These are phyloP conservation scores for Arabidopsis thaliana DNA, from an alignment of 345 rosid species.

Conservation along the genomic window DNA sequence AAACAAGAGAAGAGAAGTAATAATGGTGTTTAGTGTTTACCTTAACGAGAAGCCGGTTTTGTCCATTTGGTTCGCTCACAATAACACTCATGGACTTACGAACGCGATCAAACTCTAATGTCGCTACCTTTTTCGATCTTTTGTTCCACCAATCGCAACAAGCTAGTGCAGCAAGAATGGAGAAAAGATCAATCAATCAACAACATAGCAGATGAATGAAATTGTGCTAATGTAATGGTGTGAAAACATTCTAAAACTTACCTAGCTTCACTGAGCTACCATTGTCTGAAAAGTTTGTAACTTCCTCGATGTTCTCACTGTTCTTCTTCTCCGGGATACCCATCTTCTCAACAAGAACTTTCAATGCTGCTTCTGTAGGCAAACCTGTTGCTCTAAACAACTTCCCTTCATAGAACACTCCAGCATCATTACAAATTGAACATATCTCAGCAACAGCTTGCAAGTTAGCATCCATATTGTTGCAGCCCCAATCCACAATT, in stretches of 20 bases:
- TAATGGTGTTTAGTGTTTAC: slow-evolving; percentile 45
- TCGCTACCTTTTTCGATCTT: slow-evolving; percentile 72
- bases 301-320: slow-evolving; percentile 53
- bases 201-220: not conserved
- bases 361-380: slow-evolving; percentile 97
- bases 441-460: slow-evolving; percentile 84
- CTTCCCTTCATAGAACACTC: slow-evolving; percentile 71
- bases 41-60: slow-evolving; percentile 82
- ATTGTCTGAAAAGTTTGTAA: slow-evolving; percentile 65
- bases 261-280: slow-evolving; percentile 69
- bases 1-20: not conserved
- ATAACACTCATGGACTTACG: slow-evolving; percentile 92
- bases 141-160: slow-evolving; percentile 87
- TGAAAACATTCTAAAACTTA: slow-evolving; percentile 39
- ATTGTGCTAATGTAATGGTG: not conserved
- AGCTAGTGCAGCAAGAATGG: slow-evolving; percentile 46
- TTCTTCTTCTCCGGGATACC: slow-evolving; percentile 67
- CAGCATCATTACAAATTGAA: slow-evolving; percentile 91
- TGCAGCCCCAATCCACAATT: slow-evolving; percentile 82
- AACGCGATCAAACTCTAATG: slow-evolving; percentile 86
- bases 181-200: not conserved
- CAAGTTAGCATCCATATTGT: slow-evolving; percentile 86
- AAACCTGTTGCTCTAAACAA: slow-evolving; percentile 84
- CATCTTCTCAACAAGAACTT: slow-evolving; percentile 93
- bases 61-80: slow-evolving; percentile 67